Base-by-base conservation (phyloP, 345 rosid species). In the Bruguiera gymnorhiza region DNA sequence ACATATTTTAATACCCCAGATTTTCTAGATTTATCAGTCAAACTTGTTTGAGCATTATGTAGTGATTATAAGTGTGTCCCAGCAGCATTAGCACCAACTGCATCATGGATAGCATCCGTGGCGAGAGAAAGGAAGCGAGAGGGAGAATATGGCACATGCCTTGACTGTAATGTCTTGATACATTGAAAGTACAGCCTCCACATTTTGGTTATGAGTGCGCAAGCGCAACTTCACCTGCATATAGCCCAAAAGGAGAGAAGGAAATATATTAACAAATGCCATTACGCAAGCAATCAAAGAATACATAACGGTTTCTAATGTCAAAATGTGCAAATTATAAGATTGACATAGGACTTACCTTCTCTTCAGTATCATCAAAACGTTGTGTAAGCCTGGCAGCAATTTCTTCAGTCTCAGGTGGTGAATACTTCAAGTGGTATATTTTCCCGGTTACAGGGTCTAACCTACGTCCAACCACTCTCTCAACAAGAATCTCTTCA, bases 401-500 rank as follows among this genome's bases (percentile, higher is more conserved):
- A 16, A 94, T 86, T 83, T 88, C 97, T 76, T 88, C 85, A 1
- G 82, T 88, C 81, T 91, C 97, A 0, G 97, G 97, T 23, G 96
- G 98, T 67, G 93, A 88, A 82, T 86, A 89, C 81, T 82, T 88
- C 83, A 91, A 70, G 86, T 94, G 98, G 71, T 94, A 94, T 78
- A 94, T 94, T 82, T 83, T 94, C 65, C 97, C 97, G 6, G 98
- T 91, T 53, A 86, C 85, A 73, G 97, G 98, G 83, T 94, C 98
- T 76, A 91, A 72, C 62, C 98, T 82, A 69, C 98, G 90, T 26
- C 96, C 96, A 67, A 85, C 93, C 29, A 91, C 98, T 83, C 98
- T 88, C 78, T 89, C 97, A 50, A 89, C 92, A 54, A 91, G 87
- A 83, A 83, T 84, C 72, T 89, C 96, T 82, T 94, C 98, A 74